A percentile compares a stretch with the other conserved stretches of the same genome.
These are phyloP conservation scores for Cymbidium sinense DNA, from an alignment of 106 monocot species.

Conservation along the genomic window DNA sequence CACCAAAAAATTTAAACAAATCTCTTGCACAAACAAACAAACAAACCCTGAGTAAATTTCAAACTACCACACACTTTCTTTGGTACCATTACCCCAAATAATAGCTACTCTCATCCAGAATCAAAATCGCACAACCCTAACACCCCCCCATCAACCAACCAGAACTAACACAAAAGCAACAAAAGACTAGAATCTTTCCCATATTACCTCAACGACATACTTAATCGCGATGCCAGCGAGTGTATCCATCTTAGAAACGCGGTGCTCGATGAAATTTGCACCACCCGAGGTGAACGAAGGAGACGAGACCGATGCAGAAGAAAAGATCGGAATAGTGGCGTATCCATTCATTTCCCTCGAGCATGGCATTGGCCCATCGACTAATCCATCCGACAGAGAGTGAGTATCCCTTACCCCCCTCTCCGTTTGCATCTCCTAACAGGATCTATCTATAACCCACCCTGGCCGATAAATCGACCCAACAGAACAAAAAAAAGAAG, in stretches of 20 bases:
- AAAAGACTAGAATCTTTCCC: background rate
- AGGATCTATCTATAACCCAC: background rate
- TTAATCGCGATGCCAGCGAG: conserved; percentile 53
- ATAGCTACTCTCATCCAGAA: background rate
- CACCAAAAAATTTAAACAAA: conserved; percentile 1
- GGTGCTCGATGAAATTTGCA: conserved; percentile 24
- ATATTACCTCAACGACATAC: conserved; percentile 49
- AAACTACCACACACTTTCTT: too few relatives aligned
- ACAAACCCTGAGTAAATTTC: too few relatives aligned
- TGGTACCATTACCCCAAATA: background rate
- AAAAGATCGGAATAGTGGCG: conserved; percentile 5
- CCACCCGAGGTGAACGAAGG: conserved; percentile 1
- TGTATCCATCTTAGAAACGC: conserved; percentile 46
- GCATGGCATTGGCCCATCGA: background rate
- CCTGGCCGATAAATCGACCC: background rate
- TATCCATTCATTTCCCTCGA: conserved; percentile 2
- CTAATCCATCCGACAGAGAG: background rate
- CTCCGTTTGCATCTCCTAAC: conserved; percentile 5
- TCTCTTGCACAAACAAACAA: too few relatives aligned
- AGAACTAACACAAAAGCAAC: background rate
- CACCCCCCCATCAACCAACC: background rate
- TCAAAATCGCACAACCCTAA: background rate
- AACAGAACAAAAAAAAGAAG: background rate
- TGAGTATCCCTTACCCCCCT: background rate
- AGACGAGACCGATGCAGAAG: conserved; percentile 7